phyloP scores from a whole-genome alignment of 495 filamentous ascomycete species.

The Antarctomyces pellizariae region DNA sequence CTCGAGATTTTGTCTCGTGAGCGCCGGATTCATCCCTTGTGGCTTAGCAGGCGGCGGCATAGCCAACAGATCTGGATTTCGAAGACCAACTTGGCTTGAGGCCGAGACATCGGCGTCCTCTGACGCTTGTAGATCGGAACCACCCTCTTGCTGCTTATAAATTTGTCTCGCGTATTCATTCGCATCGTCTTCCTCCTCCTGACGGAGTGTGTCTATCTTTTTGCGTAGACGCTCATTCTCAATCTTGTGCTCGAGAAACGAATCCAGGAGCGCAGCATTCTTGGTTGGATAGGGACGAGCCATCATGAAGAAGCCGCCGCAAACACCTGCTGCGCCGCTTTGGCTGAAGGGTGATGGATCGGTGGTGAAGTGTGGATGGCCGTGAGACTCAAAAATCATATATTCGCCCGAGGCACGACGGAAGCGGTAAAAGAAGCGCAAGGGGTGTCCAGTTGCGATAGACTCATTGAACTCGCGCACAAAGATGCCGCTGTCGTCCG shows the following conservation, averaged over 20 bases:
- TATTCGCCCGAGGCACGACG: constrained; percentile 49
- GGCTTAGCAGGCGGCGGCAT: constrained; percentile 55
- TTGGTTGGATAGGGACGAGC: constrained; percentile 77
- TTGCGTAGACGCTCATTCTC: constrained; percentile 78
- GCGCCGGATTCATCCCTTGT: constrained; percentile 29
- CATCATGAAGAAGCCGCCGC: constrained; percentile 86
- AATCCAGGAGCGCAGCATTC: constrained; percentile 65
- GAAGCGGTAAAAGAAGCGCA: constrained; percentile 82
- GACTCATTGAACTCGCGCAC: constrained; percentile 77
- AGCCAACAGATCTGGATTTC: constrained; percentile 13
- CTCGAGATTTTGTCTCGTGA: constrained; percentile 61
- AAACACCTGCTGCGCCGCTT: constrained; percentile 39
- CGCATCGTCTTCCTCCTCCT: constrained; percentile 65
- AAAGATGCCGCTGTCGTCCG: constrained; percentile 71
- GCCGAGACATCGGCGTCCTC: constrained; percentile 16
- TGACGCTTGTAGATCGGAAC: constrained; percentile 28
- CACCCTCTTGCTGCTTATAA: constrained; percentile 27
- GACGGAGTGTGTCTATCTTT: constrained; percentile 61
- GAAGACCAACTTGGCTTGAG: constrained; percentile 10
- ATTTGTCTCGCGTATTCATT: constrained; percentile 27
- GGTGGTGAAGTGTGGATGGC: constrained; percentile 73
- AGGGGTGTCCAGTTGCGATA: constrained; percentile 51
- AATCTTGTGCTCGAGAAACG: constrained; percentile 91
- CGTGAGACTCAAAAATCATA: constrained; percentile 68
- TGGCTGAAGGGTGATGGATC: constrained; percentile 38